Base-by-base conservation (phyloP, 2,329 filamentous ascomycete species). In the Alternaria sp. region DNA sequence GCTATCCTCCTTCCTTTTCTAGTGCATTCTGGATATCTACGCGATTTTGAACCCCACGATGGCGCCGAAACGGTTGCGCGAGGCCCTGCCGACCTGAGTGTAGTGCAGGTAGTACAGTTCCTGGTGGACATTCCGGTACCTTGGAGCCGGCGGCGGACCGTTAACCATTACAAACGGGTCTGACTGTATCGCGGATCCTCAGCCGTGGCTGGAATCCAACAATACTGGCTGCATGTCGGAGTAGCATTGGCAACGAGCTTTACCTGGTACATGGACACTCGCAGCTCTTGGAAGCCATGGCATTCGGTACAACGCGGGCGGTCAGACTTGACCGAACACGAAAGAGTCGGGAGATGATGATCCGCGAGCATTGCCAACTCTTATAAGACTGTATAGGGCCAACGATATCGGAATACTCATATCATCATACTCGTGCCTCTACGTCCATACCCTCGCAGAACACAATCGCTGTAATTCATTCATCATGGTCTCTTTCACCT, bases 401-500 rank as follows among this genome's bases (percentile, higher is more conserved):
- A 11, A 17, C 49, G 49, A 17, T 36, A n/a, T 50, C 6, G 21
- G 5, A 21, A 25, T 44, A 30, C 32, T 59, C 19, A 52, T 1
- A 23, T 13, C 30, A 52, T 40, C 7, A 8, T 40, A 52, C n/a
- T 49, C 59, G 10, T 8, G 7, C 8, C 23, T n/a, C 32, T 19
- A 43, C 25, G 3, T 26, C 2, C 5, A 28, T 10, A n/a, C 0
- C 9, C 11, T 45, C 8, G 5, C 44, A 21, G 13, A n/a, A 23
- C 32, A 32, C 11, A n/a, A 32, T 11, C 3, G 7, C 36, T 40
- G 9, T 40, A 17, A 11, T 17, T 5, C 4, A 6, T 40, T 17
- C 60, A 52, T 21, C 11, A 77, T 76, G 72, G 67, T 75, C 15
- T 67, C 62, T 0, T 56, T 77, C 49, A 69, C 58, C 21, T 70